These are phyloP conservation scores for Plasmodium vinckei DNA, from an alignment of 169 alveolate species.

Conservation along the genomic window DNA sequence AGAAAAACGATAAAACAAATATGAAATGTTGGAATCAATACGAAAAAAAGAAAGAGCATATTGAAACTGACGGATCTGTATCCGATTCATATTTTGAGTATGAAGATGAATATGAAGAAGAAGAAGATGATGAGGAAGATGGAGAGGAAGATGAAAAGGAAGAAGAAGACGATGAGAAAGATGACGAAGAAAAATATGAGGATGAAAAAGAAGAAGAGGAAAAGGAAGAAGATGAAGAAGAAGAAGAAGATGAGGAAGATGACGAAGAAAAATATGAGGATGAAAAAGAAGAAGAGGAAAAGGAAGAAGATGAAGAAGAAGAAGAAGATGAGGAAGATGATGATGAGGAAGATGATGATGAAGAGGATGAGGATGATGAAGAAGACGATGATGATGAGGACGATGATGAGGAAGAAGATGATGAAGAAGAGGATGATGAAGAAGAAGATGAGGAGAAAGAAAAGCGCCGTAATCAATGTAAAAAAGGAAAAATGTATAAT, in stretches of 20 bases:
- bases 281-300: neutral
- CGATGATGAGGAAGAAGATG: conserved; percentile 2
- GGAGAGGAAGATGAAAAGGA: conserved; percentile 12
- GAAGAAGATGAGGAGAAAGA: conserved; percentile 21
- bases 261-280: conserved; percentile 4
- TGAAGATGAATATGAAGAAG: conserved; percentile 22
- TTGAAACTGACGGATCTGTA: neutral
- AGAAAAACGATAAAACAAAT: neutral
- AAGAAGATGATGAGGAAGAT: conserved; percentile 10
- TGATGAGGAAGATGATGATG: conserved; percentile 4
- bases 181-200: neutral
- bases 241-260: conserved; percentile 9
- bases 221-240: conserved; percentile 13
- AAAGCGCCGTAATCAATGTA: neutral
- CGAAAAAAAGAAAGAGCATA: conserved; percentile 17
- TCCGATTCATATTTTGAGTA: conserved; percentile 38
- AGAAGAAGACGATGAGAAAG: neutral
- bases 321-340: conserved; percentile 9
- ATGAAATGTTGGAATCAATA: conserved; percentile 12
- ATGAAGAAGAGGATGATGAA: conserved; percentile 12
- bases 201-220: conserved; percentile 11
- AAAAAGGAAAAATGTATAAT: neutral
- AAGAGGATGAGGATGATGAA: conserved; percentile 6
- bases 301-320: neutral
- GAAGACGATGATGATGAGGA: conserved; percentile 28